Conservation (phyloP, 2,329 filamentous ascomycete species). For the Helotiales sp. region DNA sequence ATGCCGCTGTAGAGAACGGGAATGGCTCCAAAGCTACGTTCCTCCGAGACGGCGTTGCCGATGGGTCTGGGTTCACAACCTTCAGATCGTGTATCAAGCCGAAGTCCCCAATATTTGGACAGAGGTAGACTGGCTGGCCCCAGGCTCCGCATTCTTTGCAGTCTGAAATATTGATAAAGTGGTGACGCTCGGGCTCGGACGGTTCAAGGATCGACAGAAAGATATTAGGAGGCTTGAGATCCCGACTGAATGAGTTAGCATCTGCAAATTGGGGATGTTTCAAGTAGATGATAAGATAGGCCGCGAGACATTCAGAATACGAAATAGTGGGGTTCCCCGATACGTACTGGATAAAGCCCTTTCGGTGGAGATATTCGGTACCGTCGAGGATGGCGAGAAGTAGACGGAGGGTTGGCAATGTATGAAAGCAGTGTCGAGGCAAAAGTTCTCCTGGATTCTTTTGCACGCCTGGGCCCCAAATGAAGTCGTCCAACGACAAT, state of each 20-base stretch:
- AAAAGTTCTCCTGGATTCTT: constrained; percentile 6
- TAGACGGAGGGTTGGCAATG: constrained; percentile 59
- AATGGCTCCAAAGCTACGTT: constrained; percentile 9
- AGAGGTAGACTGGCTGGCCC: constrained; percentile 49
- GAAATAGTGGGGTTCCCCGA: too few relatives aligned
- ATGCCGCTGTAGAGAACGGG: constrained; percentile 1
- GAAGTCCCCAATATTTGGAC: constrained; percentile 70
- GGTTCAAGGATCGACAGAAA: constrained; percentile 59
- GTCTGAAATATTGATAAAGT: constrained; percentile 51
- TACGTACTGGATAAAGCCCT: constrained; percentile 67
- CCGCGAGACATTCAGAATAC: too few relatives aligned
- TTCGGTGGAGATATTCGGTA: constrained; percentile 66
- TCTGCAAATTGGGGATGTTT: too few relatives aligned
- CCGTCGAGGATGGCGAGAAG: constrained; percentile 65
- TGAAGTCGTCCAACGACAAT: constrained; percentile 63
- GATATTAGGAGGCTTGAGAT: constrained; percentile 72
- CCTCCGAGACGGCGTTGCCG: background rate
- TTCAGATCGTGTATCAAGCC: constrained; percentile 53
- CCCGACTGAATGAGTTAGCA: too few relatives aligned
- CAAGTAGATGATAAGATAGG: too few relatives aligned
- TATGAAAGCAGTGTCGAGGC: constrained; percentile 64
- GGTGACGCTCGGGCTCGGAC: constrained; percentile 43
- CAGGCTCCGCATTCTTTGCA: constrained; percentile 47
- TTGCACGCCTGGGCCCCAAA: constrained; percentile 47
- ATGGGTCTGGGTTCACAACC: background rate